Evolutionary conservation across 208 protist species (phyloP).

Genomic region (Acanthamoeba divionensis): DNA sequence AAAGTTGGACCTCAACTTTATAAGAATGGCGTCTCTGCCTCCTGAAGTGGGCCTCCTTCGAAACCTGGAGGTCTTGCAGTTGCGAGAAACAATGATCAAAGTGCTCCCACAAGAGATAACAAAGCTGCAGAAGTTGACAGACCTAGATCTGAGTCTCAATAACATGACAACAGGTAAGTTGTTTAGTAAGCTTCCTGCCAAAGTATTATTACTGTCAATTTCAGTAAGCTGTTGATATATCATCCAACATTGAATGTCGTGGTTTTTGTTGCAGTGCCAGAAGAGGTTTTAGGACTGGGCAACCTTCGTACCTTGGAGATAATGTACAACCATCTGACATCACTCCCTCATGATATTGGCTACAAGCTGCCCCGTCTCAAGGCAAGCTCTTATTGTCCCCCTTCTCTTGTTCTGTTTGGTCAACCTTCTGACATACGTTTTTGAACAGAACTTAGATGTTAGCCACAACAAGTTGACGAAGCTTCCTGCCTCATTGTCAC

Average conservation of each 20-base stretch:
- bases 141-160: constrained; percentile 44
- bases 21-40: constrained; percentile 8
- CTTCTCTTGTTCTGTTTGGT: neutral
- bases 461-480: constrained; percentile 50
- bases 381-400: neutral
- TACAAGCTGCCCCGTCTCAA: constrained; percentile 19
- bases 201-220: neutral
- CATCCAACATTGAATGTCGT: neutral
- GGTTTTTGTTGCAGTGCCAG: neutral
- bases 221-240: too few relatives aligned
- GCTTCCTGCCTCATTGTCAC: constrained; percentile 1
- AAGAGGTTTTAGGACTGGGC: constrained; percentile 24
- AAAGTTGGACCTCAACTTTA: constrained; percentile 51
- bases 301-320: constrained; percentile 27
- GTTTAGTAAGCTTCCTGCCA: neutral
- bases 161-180: constrained; percentile 28
- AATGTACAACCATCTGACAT: constrained; percentile 36
- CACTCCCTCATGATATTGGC: neutral
- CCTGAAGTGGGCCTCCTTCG: neutral
- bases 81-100: constrained; percentile 50
- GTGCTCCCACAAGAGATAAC: constrained; percentile 16
- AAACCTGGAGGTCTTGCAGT: constrained; percentile 35
- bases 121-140: neutral
- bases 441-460: constrained; percentile 14
- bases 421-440: too few relatives aligned